phyloP scores from a whole-genome alignment of 1,139 yeast genomes.

The Pichia sp. region DNA sequence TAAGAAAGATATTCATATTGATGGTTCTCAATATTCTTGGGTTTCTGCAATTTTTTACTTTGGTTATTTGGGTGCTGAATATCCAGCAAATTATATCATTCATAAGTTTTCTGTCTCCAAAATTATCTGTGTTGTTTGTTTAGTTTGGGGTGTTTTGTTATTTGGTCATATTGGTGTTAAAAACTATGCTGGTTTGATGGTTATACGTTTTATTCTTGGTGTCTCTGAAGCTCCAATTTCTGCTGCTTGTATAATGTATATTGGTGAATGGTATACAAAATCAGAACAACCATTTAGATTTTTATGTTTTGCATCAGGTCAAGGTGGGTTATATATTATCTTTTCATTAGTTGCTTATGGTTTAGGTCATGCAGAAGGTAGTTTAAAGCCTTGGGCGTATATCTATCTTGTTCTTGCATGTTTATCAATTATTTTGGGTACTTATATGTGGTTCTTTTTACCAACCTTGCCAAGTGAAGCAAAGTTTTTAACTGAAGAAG shows the following conservation, averaged over 20 bases:
- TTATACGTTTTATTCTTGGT: constrained; percentile 37
- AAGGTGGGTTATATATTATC: constrained; percentile 13
- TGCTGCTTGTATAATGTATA: constrained; percentile 35
- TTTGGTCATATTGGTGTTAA: constrained; percentile 16
- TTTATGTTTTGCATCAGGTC: constrained; percentile 14
- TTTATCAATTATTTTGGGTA: constrained; percentile 44
- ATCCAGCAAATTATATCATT: constrained; percentile 42
- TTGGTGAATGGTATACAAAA: constrained; percentile 37
- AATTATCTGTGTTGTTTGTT: constrained; percentile 14
- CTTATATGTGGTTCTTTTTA: constrained; percentile 33
- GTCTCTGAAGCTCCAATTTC: constrained; percentile 37
- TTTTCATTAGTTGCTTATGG: constrained; percentile 18
- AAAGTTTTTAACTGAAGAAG: constrained; percentile 34
- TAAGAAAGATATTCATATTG: constrained; percentile 13
- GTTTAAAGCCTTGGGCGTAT: constrained; percentile 39
- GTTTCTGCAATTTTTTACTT: constrained; percentile 24
- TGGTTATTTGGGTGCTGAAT: constrained; percentile 40
- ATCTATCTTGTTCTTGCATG: constrained; percentile 43
- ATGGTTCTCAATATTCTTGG: constrained; percentile 23
- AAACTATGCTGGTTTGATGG: constrained; percentile 37
- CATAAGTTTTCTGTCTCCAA: constrained; percentile 22
- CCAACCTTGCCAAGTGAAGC: constrained; percentile 34
- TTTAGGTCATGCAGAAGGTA: constrained; percentile 17
- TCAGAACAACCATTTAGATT: constrained; percentile 21
- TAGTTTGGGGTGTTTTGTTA: constrained; percentile 19